Base-by-base conservation (phyloP, 2,329 filamentous ascomycete species). In the Colletotrichum abscissum region DNA sequence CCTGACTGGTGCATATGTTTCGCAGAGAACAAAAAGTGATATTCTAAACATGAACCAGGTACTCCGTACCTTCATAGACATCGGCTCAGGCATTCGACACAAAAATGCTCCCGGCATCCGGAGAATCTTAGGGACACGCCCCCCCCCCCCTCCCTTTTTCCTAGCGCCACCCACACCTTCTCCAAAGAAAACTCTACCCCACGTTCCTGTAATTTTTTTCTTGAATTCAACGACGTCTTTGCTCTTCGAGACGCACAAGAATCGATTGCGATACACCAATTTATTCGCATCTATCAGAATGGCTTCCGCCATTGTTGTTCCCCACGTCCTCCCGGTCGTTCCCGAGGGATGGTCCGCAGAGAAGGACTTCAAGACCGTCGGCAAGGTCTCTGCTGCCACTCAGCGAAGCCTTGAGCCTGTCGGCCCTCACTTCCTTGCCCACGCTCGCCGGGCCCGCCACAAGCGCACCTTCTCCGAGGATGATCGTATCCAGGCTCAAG, bases 401-500 rank as follows among this genome's bases (percentile, higher is more conserved):
- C 92, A 95, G 87, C 93, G 97, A 81, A 96, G 93, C 82, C 92
- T 99, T 80, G 97, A 98, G 88, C 95, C 97, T 67, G 94, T 98
- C 78, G 97, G 97, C 78, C 96, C 97, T 84, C 95, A 98, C 88
- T 99, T 98, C 89, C 92, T 99, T 77, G 97, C 97, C 78, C 95
- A 98, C 85, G 97, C 97, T 79, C 95, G 97, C 82, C 94, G 97
- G 85, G 94, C 95, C 85, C 93, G 95, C 76, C 95, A 98, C 86
- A 95, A 97, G 88, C 95, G 97, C 81, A 99, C 97, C 64, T 99
- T 99, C 86, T 97, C 94, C 80, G 96, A 99, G 86, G 97, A 99
- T 85, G 97, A 99, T 84, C 94, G 95, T 77, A 97, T 99, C 82
- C 95, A 98, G 87, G 97, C 97, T 62, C 94, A 97, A 85, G 92